A percentile compares a stretch with the other conserved stretches of the same genome.
Conservation (phyloP, 2,329 filamentous ascomycete species). For the Cladosporium austrohemisphaericum region DNA sequence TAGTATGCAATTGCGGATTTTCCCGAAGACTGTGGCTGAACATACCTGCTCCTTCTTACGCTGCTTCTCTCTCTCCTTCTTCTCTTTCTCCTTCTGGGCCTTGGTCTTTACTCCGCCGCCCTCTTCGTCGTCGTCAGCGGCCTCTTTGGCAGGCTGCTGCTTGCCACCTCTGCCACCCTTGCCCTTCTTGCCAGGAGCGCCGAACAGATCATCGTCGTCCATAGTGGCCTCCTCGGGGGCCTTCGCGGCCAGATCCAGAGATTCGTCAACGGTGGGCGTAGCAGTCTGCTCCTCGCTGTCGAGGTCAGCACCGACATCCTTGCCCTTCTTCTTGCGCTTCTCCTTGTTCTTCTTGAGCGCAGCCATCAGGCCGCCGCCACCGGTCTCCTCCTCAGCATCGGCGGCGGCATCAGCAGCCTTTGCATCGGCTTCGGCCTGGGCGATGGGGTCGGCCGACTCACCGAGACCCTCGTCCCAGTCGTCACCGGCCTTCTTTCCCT, state of each 20-base stretch:
- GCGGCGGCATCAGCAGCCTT: conserved; percentile 43
- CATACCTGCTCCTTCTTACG: conserved; percentile 82
- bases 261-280: conserved; percentile 38
- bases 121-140: conserved; percentile 52
- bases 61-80: conserved; percentile 98
- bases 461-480: conserved; percentile 95
- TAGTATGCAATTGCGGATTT: neutral
- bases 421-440: conserved; percentile 45
- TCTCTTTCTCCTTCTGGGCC: conserved; percentile 96
- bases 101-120: conserved; percentile 80
- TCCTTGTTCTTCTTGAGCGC: conserved; percentile 53
- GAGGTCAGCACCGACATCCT: conserved; percentile 60
- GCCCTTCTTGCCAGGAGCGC: conserved; percentile 68
- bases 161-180: conserved; percentile 48
- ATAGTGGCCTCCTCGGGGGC: conserved; percentile 72
- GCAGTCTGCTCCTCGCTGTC: conserved; percentile 60
- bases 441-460: conserved; percentile 65
- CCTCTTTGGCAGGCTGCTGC: conserved; percentile 36
- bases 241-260: conserved; percentile 56
- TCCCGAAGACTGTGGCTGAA: conserved; percentile 47
- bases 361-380: conserved; percentile 48
- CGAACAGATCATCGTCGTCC: conserved; percentile 68
- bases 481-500: conserved; percentile 76
- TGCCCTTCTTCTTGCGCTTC: conserved; percentile 89
- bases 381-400: conserved; percentile 49